phyloP scores from a whole-genome alignment of 2,329 filamentous ascomycete species.

The Stagonosporopsis rhizophila region DNA sequence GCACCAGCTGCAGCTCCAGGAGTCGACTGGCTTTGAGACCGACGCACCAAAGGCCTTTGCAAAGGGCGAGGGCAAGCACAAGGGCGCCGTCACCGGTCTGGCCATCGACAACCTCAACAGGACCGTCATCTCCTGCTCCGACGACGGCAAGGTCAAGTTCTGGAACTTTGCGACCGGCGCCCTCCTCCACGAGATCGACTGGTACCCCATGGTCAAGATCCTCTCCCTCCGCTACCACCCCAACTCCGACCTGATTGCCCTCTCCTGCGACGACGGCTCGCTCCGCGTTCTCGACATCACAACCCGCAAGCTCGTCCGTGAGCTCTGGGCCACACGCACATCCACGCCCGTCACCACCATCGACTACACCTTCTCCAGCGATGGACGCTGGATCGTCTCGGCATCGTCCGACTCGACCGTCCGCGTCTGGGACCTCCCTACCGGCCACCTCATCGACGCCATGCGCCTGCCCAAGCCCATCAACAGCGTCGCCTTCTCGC shows the following conservation, averaged over 20 bases:
- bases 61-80: slow-evolving; percentile 74
- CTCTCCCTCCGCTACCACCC: slow-evolving; percentile 81
- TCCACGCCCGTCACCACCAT: slow-evolving; percentile 42
- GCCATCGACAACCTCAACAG: slow-evolving; percentile 90
- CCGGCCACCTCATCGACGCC: slow-evolving; percentile 92
- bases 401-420: slow-evolving; percentile 81
- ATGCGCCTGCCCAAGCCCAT: slow-evolving; percentile 81
- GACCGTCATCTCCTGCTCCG: slow-evolving; percentile 80
- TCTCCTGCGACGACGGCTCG: slow-evolving; percentile 87
- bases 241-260: slow-evolving; percentile 82
- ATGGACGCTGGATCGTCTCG: slow-evolving; percentile 92
- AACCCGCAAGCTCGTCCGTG: slow-evolving; percentile 88
- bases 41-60: slow-evolving; percentile 48
- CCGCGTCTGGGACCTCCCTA: slow-evolving; percentile 93
- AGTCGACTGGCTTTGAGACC: slow-evolving; percentile 34
- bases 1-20: slow-evolving; percentile 66
- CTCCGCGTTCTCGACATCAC: slow-evolving; percentile 90
- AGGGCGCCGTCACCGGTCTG: slow-evolving; percentile 81
- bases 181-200: slow-evolving; percentile 81
- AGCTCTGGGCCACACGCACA: slow-evolving; percentile 76
- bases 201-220: slow-evolving; percentile 78
- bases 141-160: slow-evolving; percentile 95
- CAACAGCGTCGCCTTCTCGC: slow-evolving; percentile 85
- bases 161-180: slow-evolving; percentile 92
- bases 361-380: slow-evolving; percentile 75